These are phyloP conservation scores for Ganoderma leucocontextum DNA, from an alignment of 1,284 basidiomycete species.

Conservation along the genomic window DNA sequence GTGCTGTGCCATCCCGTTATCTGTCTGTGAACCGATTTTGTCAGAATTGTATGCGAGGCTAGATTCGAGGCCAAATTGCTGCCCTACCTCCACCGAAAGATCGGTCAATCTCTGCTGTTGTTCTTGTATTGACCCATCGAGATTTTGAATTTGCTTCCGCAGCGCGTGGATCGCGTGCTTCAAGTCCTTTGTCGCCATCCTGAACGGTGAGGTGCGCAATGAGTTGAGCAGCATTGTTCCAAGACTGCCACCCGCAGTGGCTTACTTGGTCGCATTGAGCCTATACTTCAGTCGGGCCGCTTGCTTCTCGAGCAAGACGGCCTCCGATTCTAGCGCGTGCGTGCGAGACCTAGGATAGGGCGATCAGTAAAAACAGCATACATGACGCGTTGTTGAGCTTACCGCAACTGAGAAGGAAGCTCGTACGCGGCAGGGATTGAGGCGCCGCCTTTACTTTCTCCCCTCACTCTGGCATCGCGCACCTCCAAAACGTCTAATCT, in stretches of 20 bases:
- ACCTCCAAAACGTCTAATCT: neutral
- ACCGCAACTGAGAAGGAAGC: conserved; percentile 24
- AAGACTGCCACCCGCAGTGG: too few relatives aligned
- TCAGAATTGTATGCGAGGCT: neutral
- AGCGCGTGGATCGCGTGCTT: conserved; percentile 26
- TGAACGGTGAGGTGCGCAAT: conserved; percentile 4
- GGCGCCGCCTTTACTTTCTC: neutral
- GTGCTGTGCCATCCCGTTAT: conserved; percentile 3
- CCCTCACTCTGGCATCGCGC: neutral
- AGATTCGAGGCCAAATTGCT: neutral
- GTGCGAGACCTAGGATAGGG: conserved; percentile 15
- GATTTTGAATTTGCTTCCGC: conserved; percentile 18
- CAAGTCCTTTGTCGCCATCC: conserved; percentile 27
- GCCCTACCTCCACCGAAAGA: conserved; percentile 29
- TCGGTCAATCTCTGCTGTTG: conserved; percentile 30
- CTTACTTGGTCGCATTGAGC: conserved; percentile 34
- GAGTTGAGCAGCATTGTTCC: neutral
- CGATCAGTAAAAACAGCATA: neutral
- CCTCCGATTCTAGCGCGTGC: conserved; percentile 23
- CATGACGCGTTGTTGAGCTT: neutral
- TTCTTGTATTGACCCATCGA: conserved; percentile 14
- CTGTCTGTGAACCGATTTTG: conserved; percentile 7
- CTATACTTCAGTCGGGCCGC: conserved; percentile 29
- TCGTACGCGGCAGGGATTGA: conserved; percentile 5
- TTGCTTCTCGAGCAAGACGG: conserved; percentile 33